Percentiles rank a stretch among this genome's conserved stretches.
Conservation (phyloP, 116 monocot species). For the Trichopus zeylanicus region DNA sequence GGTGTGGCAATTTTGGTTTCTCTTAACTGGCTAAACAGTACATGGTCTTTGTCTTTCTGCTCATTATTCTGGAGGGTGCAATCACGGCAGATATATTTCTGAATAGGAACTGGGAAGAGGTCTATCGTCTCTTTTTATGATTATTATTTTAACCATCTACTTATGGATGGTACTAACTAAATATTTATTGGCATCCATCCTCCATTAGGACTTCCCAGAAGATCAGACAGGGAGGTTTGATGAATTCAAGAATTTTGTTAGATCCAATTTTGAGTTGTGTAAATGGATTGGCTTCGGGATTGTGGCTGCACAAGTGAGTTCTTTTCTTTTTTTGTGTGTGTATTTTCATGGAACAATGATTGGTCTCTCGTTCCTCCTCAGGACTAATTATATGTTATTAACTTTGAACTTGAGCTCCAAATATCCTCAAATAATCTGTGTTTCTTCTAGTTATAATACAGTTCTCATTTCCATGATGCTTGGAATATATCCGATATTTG, state of each 20-base stretch:
- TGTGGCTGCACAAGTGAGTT: conserved; percentile 46
- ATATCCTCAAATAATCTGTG: too few species aligned
- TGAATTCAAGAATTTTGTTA: conserved; percentile 64
- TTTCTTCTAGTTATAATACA: too few species aligned
- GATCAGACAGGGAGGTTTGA: conserved; percentile 63
- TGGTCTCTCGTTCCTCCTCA: neutral
- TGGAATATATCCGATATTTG: too few species aligned
- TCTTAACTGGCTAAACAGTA: conserved; percentile 30
- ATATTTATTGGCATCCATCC: neutral
- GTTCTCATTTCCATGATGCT: too few species aligned
- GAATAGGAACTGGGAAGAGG: conserved; percentile 77
- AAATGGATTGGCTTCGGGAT: conserved; percentile 56
- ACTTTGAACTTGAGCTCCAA: neutral
- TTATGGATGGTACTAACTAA: neutral
- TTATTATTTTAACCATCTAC: neutral
- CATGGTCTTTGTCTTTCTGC: conserved; percentile 32
- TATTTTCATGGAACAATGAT: neutral
- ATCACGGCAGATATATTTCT: conserved; percentile 61
- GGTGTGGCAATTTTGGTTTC: neutral
- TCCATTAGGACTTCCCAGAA: conserved; percentile 52
- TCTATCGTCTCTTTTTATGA: conserved; percentile 7
- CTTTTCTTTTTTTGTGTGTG: neutral
- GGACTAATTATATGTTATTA: neutral
- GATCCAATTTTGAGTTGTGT: conserved; percentile 55
- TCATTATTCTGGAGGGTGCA: conserved; percentile 56